phyloP scores from a whole-genome alignment of 192 early-diverging fungal species.

The Coemansia sp. region DNA sequence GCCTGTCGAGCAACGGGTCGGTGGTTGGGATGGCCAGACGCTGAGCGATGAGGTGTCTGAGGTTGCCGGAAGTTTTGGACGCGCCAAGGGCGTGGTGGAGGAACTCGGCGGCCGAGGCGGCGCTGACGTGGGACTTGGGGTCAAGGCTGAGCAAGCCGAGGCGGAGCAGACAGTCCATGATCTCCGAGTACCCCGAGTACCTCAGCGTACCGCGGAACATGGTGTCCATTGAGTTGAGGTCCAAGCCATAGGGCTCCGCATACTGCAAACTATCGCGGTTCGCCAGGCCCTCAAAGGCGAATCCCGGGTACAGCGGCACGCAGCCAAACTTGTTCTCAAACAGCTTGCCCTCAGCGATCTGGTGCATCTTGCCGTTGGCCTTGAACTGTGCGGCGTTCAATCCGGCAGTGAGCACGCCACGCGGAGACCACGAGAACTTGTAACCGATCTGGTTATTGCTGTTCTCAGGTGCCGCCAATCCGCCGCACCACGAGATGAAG shows the following conservation, averaged over 20 bases:
- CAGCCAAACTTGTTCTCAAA: conserved; percentile 67
- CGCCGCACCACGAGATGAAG: conserved; percentile 97
- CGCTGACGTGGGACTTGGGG: conserved; percentile 17
- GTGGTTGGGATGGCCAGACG: conserved; percentile 8
- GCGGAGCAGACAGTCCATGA: conserved; percentile 76
- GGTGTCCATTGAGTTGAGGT: conserved; percentile 71
- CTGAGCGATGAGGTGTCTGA: conserved; percentile 1
- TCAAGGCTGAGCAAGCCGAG: conserved; percentile 76
- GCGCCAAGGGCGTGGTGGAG: conserved; percentile 13
- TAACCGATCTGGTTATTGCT: conserved; percentile 90
- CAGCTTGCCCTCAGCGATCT: conserved; percentile 68
- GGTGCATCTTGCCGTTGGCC: conserved; percentile 62
- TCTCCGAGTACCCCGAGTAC: conserved; percentile 87
- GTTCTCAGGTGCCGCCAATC: conserved; percentile 88
- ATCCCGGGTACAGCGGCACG: conserved; percentile 85
- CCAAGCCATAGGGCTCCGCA: conserved; percentile 80
- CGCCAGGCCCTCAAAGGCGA: conserved; percentile 89
- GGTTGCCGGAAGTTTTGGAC: background rate
- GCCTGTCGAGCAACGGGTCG: conserved; percentile 52
- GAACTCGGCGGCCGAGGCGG: conserved; percentile 27
- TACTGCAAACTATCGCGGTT: conserved; percentile 95
- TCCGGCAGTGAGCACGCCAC: conserved; percentile 88
- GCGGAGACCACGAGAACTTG: conserved; percentile 96
- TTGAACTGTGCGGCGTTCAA: conserved; percentile 83
- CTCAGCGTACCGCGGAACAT: conserved; percentile 96